Percentiles rank a stretch among this genome's conserved stretches.
phyloP scores from a whole-genome alignment of 495 filamentous ascomycete genomes.

The Glutinoglossum americanum region DNA sequence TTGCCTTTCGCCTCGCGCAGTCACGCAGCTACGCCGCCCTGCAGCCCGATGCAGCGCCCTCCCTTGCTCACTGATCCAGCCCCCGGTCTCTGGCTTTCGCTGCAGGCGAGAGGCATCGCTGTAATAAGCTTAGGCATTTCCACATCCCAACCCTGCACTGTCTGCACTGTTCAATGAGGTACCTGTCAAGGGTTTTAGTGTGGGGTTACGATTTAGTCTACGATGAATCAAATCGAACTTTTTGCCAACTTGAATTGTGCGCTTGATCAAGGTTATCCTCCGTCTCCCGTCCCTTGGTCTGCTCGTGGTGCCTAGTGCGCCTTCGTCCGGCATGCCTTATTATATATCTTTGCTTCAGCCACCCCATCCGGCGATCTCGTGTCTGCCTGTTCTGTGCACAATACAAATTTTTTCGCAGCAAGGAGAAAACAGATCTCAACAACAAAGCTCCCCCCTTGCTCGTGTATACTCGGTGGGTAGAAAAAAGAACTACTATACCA shows the following conservation, averaged over 20 bases:
- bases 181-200: slow-evolving; percentile 1
- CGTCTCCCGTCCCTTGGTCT: not conserved
- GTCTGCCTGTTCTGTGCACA: not conserved
- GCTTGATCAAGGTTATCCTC: not conserved
- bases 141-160: not conserved
- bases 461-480: not conserved
- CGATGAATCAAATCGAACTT: not conserved
- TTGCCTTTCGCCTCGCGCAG: too few relatives aligned
- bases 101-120: not conserved
- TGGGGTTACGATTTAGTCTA: not conserved
- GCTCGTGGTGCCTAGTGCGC: not conserved
- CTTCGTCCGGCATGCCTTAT: not conserved
- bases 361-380: not conserved
- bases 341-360: not conserved
- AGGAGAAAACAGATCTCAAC: not conserved
- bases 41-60: not conserved
- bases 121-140: not conserved
- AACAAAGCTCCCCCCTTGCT: not conserved
- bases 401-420: not conserved
- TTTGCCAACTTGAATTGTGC: not conserved
- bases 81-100: not conserved
- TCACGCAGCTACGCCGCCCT: not conserved
- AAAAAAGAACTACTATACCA: not conserved
- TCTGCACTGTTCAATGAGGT: not conserved
- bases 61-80: not conserved